These are phyloP conservation scores for Spergularia azorica DNA, from an alignment of 179 eudicot species.

Conservation along the genomic window DNA sequence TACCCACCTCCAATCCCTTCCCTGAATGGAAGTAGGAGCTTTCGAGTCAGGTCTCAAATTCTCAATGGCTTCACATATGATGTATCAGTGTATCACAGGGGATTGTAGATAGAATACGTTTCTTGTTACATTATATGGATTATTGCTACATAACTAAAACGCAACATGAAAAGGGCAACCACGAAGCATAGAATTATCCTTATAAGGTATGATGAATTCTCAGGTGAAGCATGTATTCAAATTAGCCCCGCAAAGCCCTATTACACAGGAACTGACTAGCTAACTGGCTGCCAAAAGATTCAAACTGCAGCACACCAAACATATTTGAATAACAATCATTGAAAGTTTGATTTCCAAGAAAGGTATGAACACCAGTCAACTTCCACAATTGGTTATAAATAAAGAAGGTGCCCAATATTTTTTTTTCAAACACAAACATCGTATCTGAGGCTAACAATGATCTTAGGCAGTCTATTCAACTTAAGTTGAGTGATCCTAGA, in stretches of 20 bases:
- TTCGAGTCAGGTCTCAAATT: too few relatives aligned
- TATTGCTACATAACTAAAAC: background rate
- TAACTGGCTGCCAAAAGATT: background rate
- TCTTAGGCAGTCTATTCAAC: slow-evolving; percentile 12
- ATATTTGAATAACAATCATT: background rate
- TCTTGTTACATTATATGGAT: background rate
- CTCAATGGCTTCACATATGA: too few relatives aligned
- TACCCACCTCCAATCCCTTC: too few relatives aligned
- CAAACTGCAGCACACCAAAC: background rate
- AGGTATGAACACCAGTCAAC: slow-evolving; percentile 25
- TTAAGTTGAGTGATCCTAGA: slow-evolving; percentile 16
- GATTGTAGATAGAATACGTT: background rate
- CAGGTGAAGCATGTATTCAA: background rate
- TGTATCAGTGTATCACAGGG: too few relatives aligned
- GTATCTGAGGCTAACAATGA: slow-evolving; percentile 18
- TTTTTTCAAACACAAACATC: slow-evolving; percentile 16
- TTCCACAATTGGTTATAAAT: slow-evolving; percentile 20
- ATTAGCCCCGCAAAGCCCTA: background rate
- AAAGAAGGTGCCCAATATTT: slow-evolving; percentile 14
- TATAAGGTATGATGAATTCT: background rate
- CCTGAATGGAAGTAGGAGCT: too few relatives aligned
- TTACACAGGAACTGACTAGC: slow-evolving; percentile 1
- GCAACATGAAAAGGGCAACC: background rate
- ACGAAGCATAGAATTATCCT: background rate
- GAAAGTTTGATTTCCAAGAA: slow-evolving; percentile 9